phyloP scores from a whole-genome alignment of 2,329 filamentous ascomycete genomes.

The Hypomyces rosellus region DNA sequence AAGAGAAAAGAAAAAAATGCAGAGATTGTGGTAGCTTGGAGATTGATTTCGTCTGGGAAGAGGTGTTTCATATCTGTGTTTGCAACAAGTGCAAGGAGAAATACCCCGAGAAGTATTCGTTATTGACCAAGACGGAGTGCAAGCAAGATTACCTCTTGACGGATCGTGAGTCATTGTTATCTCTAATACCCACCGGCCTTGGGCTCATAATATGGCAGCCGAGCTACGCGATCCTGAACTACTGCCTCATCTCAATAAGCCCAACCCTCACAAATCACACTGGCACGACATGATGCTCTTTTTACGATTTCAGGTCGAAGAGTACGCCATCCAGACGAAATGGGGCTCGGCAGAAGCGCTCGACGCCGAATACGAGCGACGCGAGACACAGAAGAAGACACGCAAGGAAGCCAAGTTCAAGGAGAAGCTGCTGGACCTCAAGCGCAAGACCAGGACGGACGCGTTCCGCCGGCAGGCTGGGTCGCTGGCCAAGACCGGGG shows the following conservation, averaged over 20 bases:
- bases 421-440: constrained; percentile 79
- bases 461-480: constrained; percentile 70
- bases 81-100: constrained; percentile 86
- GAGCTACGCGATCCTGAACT: constrained; percentile 86
- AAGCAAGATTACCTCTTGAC: constrained; percentile 93
- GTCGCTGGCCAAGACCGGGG: constrained; percentile 46
- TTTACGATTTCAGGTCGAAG: constrained; percentile 86
- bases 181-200: neutral
- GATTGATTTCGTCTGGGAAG: constrained; percentile 94
- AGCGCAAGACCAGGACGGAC: constrained; percentile 88
- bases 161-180: constrained; percentile 56
- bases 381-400: constrained; percentile 72
- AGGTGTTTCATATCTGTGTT: constrained; percentile 68
- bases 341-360: constrained; percentile 85
- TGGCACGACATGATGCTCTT: constrained; percentile 99
- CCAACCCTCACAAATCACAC: constrained; percentile 91
- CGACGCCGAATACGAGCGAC: constrained; percentile 79
- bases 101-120: constrained; percentile 82
- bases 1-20: constrained; percentile 64
- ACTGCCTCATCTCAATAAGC: constrained; percentile 78
- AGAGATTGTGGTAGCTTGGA: constrained; percentile 76
- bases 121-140: constrained; percentile 95
- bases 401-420: constrained; percentile 90
- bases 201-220: constrained; percentile 40
- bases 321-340: constrained; percentile 82